Conservation (phyloP, 257 asterid genomes). For the Przewalskia tangutica region DNA sequence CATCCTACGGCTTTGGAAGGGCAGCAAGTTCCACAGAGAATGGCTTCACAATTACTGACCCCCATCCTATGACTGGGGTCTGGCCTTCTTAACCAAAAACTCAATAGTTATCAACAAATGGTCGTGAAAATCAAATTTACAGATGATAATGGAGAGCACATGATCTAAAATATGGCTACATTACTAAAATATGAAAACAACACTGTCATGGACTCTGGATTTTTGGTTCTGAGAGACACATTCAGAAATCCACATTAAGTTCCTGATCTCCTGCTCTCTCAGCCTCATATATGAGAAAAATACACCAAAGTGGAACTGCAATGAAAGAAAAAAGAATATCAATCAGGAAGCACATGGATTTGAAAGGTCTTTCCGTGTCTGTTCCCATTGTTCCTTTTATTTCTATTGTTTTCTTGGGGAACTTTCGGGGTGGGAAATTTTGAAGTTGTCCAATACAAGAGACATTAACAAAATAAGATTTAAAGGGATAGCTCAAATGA, state of each 20-base stretch:
- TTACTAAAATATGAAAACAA: constrained; percentile 70
- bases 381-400: neutral
- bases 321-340: constrained; percentile 1
- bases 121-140: neutral
- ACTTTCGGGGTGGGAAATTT: neutral
- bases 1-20: neutral
- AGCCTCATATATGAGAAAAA: constrained; percentile 84
- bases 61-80: neutral
- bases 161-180: neutral
- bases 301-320: constrained; percentile 88
- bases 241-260: constrained; percentile 97
- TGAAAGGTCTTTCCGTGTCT: neutral
- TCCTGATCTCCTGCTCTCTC: constrained; percentile 95
- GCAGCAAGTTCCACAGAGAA: neutral
- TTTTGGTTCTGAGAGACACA: constrained; percentile 96
- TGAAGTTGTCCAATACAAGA: neutral
- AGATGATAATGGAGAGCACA: neutral
- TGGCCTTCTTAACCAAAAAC: constrained; percentile 4
- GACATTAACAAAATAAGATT: neutral
- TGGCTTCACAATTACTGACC: constrained; percentile 3
- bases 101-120: neutral
- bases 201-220: constrained; percentile 86
- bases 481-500: neutral
- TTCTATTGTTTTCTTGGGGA: neutral
- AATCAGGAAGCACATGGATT: neutral